Evolutionary conservation across 345 rosid genomes (phyloP), one percentile per base, ranked within the genome.

Genomic region (Citrus reticulata): DNA sequence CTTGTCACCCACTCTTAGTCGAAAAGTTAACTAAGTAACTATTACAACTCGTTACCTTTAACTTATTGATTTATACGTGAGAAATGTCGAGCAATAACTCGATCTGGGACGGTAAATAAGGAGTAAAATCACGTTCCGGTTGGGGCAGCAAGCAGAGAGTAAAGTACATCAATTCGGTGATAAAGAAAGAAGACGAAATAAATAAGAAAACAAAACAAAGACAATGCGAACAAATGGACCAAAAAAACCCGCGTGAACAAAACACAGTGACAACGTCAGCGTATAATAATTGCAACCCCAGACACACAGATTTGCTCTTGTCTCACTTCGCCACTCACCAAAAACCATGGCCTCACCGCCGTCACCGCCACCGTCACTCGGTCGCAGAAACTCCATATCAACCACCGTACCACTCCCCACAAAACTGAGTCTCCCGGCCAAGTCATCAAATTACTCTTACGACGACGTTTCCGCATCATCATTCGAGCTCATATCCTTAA

Each of bases 361-460:
- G 58, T 51, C 49, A 5, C 35, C 54, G 19, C 24, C 81, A 0
- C 77, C 77, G 35, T 46, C 63, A 13, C 55, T 46, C 67, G 5
- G 58, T 19, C 94, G 93, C 78, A 71, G 87, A 25, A 89, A 88
- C 84, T 88, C 91, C 66, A 81, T 87, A 58, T 24, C 89, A 27
- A 74, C 83, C 2, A 65, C 88, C 0, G 66, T 77, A 1, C 42
- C 75, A 19, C 46, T 72, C 61, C 85, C 90, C 1, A 19, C 58
- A 54, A 4, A 17, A 54, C 58, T 54, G 22, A 17, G 20, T 19
- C 58, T 54, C 58, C 58, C 58, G 3, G 22, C 58, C 58, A 54
- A 54, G 7, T 54, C 58, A 17, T 54, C 20, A 17, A 82, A 76
- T 39, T 79, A 80, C 82, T 77, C 81, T 1, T 51, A 72, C 74